These are phyloP conservation scores for Pulveroboletus sp. DNA, from an alignment of 768 basidiomycete species.

Conservation along the genomic window DNA sequence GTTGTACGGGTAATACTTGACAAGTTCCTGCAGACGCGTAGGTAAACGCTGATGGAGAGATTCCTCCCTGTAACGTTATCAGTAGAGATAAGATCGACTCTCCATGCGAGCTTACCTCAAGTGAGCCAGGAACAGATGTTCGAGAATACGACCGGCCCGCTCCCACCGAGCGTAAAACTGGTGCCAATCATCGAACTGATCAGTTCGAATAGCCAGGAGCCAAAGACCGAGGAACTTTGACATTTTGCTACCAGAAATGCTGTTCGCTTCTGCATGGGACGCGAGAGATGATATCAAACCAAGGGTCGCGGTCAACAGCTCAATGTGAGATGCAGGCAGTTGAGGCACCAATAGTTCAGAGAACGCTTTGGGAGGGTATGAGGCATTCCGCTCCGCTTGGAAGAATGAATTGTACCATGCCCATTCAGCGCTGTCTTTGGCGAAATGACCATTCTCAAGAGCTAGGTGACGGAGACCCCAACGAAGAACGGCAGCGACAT, in stretches of 20 bases:
- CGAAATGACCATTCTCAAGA: slow-evolving; percentile 57
- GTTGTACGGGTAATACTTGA: slow-evolving; percentile 63
- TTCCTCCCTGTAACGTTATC: slow-evolving; percentile 47
- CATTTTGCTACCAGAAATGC: slow-evolving; percentile 75
- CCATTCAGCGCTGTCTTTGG: slow-evolving; percentile 49
- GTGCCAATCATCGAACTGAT: slow-evolving; percentile 54
- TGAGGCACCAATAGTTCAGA: slow-evolving; percentile 57
- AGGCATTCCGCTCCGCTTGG: slow-evolving; percentile 51
- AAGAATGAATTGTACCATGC: slow-evolving; percentile 68
- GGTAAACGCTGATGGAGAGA: slow-evolving; percentile 55
- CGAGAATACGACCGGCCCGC: slow-evolving; percentile 62
- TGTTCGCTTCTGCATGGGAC: slow-evolving; percentile 65
- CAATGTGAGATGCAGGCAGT: slow-evolving; percentile 53
- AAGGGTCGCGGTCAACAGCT: slow-evolving; percentile 54
- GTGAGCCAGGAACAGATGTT: slow-evolving; percentile 70
- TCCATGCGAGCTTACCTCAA: slow-evolving; percentile 49
- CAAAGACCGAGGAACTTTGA: slow-evolving; percentile 71
- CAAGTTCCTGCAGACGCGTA: slow-evolving; percentile 64
- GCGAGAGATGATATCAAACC: slow-evolving; percentile 67
- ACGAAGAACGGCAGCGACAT: slow-evolving; percentile 74
- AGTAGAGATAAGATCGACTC: background rate
- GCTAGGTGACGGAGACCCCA: slow-evolving; percentile 77
- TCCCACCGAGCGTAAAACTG: slow-evolving; percentile 76
- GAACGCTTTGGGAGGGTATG: slow-evolving; percentile 63
- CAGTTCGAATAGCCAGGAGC: slow-evolving; percentile 49